phyloP scores from a whole-genome alignment of 2,329 filamentous ascomycete species.

The Tolypocladium amazonense region DNA sequence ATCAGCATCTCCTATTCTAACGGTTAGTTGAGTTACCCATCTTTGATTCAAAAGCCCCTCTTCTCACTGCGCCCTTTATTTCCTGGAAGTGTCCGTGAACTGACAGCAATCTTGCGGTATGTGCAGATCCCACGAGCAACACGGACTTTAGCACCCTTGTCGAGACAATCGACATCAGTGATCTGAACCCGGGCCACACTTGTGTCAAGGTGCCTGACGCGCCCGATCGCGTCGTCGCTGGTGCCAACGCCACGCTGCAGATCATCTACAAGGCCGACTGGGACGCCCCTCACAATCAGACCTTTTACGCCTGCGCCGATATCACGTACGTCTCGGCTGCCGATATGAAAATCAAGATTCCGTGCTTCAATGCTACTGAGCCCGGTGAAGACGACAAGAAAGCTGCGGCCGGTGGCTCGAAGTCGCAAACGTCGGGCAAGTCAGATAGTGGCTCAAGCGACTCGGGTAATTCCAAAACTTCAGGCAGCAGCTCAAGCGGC shows the following conservation, averaged over 20 bases:
- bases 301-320: conserved; percentile 39
- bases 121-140: conserved; percentile 26
- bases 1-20: conserved; percentile 40
- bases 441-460: conserved; percentile 6
- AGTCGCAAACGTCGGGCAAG: conserved; percentile 8
- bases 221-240: conserved; percentile 20
- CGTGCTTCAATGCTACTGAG: conserved; percentile 34
- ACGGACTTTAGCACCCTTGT: conserved; percentile 28
- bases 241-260: conserved; percentile 36
- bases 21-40: conserved; percentile 27
- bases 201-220: conserved; percentile 28
- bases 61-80: no score
- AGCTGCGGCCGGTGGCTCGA: conserved; percentile 5
- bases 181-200: conserved; percentile 34
- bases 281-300: conserved; percentile 29
- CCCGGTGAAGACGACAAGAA: conserved; percentile 12
- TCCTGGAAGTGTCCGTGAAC: background rate
- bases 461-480: background rate
- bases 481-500: background rate
- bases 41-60: no score
- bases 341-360: conserved; percentile 20
- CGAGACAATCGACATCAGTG: conserved; percentile 20
- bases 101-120: background rate
- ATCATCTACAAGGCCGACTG: conserved; percentile 35
- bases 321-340: conserved; percentile 27